These are phyloP conservation scores for Lactifluus subvellereus DNA, from an alignment of 768 basidiomycete genomes.

Conservation along the genomic window DNA sequence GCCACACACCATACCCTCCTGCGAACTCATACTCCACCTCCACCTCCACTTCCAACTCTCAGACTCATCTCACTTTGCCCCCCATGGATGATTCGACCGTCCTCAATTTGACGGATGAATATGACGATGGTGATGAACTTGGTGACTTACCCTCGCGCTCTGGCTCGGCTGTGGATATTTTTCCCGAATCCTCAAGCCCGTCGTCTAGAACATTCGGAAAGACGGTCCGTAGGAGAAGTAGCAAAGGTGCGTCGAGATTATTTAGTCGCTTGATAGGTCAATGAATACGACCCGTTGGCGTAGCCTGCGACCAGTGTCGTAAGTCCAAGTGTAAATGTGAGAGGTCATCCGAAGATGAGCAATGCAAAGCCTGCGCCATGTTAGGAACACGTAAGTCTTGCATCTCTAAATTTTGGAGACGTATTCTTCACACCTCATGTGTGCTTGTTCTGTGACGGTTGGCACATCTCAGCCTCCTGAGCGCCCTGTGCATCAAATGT, in stretches of 20 bases:
- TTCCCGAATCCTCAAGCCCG: constrained; percentile 25
- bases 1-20: background rate
- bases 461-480: constrained; percentile 1
- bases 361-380: constrained; percentile 73
- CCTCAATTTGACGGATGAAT: constrained; percentile 54
- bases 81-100: constrained; percentile 25
- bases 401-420: background rate
- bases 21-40: constrained; percentile 5
- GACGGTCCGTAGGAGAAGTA: constrained; percentile 63
- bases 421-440: background rate
- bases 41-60: background rate
- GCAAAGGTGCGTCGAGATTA: constrained; percentile 49
- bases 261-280: background rate
- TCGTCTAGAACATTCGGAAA: constrained; percentile 38
- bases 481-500: background rate
- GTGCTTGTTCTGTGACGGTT: constrained; percentile 3
- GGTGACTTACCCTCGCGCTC: constrained; percentile 38
- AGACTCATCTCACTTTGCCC: constrained; percentile 16
- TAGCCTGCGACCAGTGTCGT: constrained; percentile 85
- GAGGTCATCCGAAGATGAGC: constrained; percentile 49
- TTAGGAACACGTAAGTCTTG: constrained; percentile 58
- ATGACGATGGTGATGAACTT: constrained; percentile 55
- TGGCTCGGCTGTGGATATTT: constrained; percentile 20
- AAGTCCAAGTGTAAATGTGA: constrained; percentile 78
- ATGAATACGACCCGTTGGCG: background rate